Conservation (phyloP, 306 rosid genomes). For the Vicia sativa region DNA sequence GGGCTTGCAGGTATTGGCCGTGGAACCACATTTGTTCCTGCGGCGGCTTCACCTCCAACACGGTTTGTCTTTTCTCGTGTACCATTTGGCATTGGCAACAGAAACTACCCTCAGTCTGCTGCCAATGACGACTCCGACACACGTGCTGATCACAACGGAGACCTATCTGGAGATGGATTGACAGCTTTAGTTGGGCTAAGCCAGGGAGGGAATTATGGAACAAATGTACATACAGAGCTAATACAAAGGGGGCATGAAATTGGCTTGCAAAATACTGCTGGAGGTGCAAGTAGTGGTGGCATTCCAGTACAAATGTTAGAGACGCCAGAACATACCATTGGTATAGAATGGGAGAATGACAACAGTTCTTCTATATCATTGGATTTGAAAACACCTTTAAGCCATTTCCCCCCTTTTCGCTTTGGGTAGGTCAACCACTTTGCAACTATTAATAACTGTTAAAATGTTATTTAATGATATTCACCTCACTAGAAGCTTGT, state of each 20-base stretch:
- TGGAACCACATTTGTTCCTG: conserved; percentile 87
- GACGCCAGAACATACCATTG: conserved; percentile 69
- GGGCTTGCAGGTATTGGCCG: conserved; percentile 99
- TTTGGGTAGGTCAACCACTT: conserved; percentile 76
- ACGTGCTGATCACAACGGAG: conserved; percentile 79
- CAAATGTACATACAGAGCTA: conserved; percentile 66
- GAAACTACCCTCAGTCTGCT: conserved; percentile 78
- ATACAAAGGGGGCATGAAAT: conserved; percentile 79
- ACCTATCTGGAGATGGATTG: conserved; percentile 88
- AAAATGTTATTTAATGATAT: conserved; percentile 25
- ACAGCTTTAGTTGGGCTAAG: conserved; percentile 95
- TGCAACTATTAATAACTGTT: conserved; percentile 32
- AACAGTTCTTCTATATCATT: conserved; percentile 76
- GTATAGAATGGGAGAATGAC: conserved; percentile 84
- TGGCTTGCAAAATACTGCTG: conserved; percentile 62
- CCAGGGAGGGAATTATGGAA: conserved; percentile 67
- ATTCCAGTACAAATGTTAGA: conserved; percentile 81
- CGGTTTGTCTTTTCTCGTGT: conserved; percentile 95
- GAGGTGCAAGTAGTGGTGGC: conserved; percentile 76
- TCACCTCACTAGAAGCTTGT: conserved; percentile 7
- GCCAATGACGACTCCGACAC: conserved; percentile 93
- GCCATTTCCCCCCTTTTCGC: conserved; percentile 96
- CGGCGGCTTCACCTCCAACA: conserved; percentile 83
- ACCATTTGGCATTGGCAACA: conserved; percentile 84
- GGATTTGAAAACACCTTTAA: conserved; percentile 96